These are phyloP conservation scores for Plantago rigida DNA, from an alignment of 305 asterid genomes.

Conservation along the genomic window DNA sequence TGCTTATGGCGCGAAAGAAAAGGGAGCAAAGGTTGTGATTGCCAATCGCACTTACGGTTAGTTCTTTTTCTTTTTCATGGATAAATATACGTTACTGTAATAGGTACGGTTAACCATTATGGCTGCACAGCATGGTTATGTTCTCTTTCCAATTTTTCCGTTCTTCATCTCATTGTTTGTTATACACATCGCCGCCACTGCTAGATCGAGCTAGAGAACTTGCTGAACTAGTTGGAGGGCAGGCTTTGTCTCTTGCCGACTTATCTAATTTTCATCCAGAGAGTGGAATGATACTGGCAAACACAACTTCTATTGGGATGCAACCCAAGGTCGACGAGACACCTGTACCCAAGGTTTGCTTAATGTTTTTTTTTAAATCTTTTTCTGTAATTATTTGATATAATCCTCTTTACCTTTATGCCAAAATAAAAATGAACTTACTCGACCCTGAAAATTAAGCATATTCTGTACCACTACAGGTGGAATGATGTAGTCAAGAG, in stretches of 20 bases:
- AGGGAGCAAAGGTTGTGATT: constrained; percentile 83
- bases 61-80: constrained; percentile 23
- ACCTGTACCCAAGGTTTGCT: constrained; percentile 73
- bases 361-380: not conserved
- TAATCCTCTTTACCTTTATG: not conserved
- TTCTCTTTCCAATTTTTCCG: constrained; percentile 7
- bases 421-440: not conserved
- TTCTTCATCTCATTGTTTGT: not conserved
- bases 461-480: not conserved
- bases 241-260: constrained; percentile 68
- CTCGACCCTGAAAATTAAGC: not conserved
- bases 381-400: not conserved
- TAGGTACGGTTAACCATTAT: not conserved
- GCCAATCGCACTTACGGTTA: constrained; percentile 90
- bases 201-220: constrained; percentile 78
- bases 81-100: no score
- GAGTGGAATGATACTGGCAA: constrained; percentile 84
- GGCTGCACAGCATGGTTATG: no score
- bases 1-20: constrained; percentile 90
- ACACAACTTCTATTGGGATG: constrained; percentile 89
- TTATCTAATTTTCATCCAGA: constrained; percentile 68
- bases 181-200: constrained; percentile 16
- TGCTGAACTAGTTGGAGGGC: constrained; percentile 66
- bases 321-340: constrained; percentile 85
- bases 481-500: no score